These are phyloP conservation scores for Yamadazyma songkhlaensis DNA, from an alignment of 1,139 yeast species.

Conservation along the genomic window DNA sequence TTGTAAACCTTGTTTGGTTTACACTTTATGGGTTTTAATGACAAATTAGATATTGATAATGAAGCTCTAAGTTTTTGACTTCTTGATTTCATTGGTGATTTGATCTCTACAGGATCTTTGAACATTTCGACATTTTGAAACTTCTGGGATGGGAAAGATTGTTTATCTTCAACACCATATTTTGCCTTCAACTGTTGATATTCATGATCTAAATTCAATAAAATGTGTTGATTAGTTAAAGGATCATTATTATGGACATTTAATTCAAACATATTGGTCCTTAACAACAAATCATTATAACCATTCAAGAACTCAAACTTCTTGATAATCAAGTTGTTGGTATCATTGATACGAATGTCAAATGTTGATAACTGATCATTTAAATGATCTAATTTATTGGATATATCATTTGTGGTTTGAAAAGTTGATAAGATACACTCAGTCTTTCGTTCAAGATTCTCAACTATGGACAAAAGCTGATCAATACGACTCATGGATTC, in stretches of 20 bases:
- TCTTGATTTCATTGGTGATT: background rate
- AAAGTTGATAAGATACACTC: slow-evolving; percentile 2
- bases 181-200: slow-evolving; percentile 31
- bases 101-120: background rate
- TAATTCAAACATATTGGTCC: slow-evolving; percentile 34
- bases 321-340: slow-evolving; percentile 20
- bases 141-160: background rate
- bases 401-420: slow-evolving; percentile 1
- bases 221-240: slow-evolving; percentile 44
- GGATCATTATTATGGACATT: slow-evolving; percentile 29
- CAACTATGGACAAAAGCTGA: slow-evolving; percentile 4
- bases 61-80: slow-evolving; percentile 24
- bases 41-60: slow-evolving; percentile 37
- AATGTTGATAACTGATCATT: slow-evolving; percentile 18
- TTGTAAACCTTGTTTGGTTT: slow-evolving; percentile 30
- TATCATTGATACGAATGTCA: slow-evolving; percentile 33
- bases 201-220: slow-evolving; percentile 49
- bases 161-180: slow-evolving; percentile 2
- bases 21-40: slow-evolving; percentile 42
- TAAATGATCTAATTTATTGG: slow-evolving; percentile 4
- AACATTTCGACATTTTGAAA: background rate
- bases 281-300: slow-evolving; percentile 31
- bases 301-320: slow-evolving; percentile 24
- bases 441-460: slow-evolving; percentile 8
- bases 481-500: slow-evolving; percentile 5